Evolutionary conservation across 2,329 filamentous ascomycete genomes (phyloP).

Genomic region (Cucurbitaria berberidis): DNA sequence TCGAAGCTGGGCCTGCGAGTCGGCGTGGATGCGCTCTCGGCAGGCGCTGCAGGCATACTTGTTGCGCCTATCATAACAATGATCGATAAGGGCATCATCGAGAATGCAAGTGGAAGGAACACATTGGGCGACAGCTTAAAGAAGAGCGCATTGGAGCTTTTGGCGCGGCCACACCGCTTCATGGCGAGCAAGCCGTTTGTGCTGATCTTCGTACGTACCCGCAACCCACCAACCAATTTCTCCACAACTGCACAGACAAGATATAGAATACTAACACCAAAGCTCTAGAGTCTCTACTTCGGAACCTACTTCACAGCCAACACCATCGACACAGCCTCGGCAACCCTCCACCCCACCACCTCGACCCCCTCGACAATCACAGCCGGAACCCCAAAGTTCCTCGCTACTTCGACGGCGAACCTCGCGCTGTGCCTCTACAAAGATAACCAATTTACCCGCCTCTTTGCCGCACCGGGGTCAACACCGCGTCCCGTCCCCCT

Average conservation of each 20-base stretch:
- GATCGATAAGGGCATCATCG: slow-evolving; percentile 82
- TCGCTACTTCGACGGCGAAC: slow-evolving; percentile 80
- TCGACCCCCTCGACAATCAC: slow-evolving; percentile 73
- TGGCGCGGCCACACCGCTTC: slow-evolving; percentile 66
- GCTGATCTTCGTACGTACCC: slow-evolving; percentile 60
- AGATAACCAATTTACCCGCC: slow-evolving; percentile 80
- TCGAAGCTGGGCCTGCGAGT: slow-evolving; percentile 71
- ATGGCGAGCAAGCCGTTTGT: slow-evolving; percentile 70
- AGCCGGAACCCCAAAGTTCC: slow-evolving; percentile 79
- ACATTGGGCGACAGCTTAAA: slow-evolving; percentile 66
- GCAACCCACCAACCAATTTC: neutral
- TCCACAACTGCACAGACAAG: too few species aligned
- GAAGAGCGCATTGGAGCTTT: slow-evolving; percentile 62
- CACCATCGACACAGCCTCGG: slow-evolving; percentile 77
- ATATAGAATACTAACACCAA: too few species aligned
- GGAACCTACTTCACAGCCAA: slow-evolving; percentile 92
- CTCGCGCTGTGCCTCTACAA: slow-evolving; percentile 88
- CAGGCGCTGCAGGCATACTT: slow-evolving; percentile 72
- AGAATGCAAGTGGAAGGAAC: slow-evolving; percentile 75
- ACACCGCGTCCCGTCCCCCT: slow-evolving; percentile 63
- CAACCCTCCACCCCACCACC: slow-evolving; percentile 63
- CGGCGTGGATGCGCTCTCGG: slow-evolving; percentile 71
- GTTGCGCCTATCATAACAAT: slow-evolving; percentile 86
- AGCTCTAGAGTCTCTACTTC: slow-evolving; percentile 70
- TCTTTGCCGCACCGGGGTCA: slow-evolving; percentile 70